Base-by-base conservation (phyloP, 352 stramenopile genomes). In the Pythium inflatum region DNA sequence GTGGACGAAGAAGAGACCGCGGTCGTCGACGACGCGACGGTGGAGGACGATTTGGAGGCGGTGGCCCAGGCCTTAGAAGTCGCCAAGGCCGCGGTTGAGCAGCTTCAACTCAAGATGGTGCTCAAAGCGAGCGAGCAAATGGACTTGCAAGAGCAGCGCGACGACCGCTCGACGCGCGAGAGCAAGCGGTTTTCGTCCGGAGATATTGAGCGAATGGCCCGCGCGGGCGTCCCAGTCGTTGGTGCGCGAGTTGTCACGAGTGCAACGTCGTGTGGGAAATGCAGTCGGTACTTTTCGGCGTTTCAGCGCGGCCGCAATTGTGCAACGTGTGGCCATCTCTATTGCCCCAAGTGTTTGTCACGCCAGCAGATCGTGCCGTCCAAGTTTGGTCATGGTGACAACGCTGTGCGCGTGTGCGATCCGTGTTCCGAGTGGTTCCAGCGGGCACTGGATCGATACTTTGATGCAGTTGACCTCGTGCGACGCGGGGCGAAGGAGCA, bases 281-380 rank as follows among this genome's bases (percentile, higher is more conserved):
- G 86, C 66, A 69, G 62, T 28, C 87, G 87, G 41, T 92, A 77
- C 30, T 92, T 93, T 61, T 86, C 80, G 36, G 73, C 86, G 5
- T 93, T 93, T 62, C 78, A 91, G 55, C 86, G 85, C 28, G 85
- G 80, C 43, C 79, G 77, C 45, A 78, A 86, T 41, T 93, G 86
- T 49, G 11, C 54, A 1, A 78, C 66, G 24, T 93, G 86, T 31
- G 86, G 86, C 11, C 83, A 80, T 63, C 59, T 79, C 13, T 92
- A 80, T 58, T 93, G 86, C 55, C 75, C 76, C 27, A 92, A 92
- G 40, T 94, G 85, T 43, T 71, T 82, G 6, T 79, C 83, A 13
- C 76, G 80, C 30, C 79, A 80, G 22, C 70, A 90, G 41, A 56
- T 89, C 24, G 62, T 94, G 51, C 87, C 84, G 6, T 70, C 68